A percentile compares a stretch with the other conserved stretches of the same genome.
Conservation (phyloP, 257 asterid genomes). For the Solanum appendiculatum region DNA sequence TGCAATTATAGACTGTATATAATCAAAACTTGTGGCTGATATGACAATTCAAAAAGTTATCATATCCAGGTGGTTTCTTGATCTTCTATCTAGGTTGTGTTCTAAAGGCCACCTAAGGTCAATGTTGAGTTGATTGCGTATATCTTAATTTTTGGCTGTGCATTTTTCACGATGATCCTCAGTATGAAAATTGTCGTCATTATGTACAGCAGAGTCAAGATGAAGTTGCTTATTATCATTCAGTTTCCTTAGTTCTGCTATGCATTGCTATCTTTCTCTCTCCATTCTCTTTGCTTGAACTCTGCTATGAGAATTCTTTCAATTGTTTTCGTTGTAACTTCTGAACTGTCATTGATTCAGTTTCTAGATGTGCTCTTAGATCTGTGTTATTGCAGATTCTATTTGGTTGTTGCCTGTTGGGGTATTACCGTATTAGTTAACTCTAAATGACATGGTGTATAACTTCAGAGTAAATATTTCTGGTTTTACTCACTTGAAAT, state of each 20-base stretch:
- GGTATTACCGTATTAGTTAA: not conserved
- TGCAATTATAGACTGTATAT: not conserved
- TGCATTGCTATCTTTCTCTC: not conserved
- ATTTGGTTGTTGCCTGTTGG: not conserved
- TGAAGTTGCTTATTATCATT: not conserved
- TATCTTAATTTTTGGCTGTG: not conserved
- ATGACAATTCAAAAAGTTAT: not conserved
- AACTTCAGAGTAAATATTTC: not conserved
- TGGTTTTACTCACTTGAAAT: not conserved
- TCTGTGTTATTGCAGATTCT: not conserved
- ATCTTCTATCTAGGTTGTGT: not conserved
- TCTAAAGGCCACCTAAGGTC: not conserved
- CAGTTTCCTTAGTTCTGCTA: not conserved
- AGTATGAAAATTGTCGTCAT: not conserved
- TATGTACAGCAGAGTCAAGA: not conserved
- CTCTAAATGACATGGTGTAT: not conserved
- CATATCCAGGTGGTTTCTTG: not conserved
- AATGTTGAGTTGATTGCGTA: not conserved
- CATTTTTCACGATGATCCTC: not conserved
- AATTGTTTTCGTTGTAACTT: not conserved
- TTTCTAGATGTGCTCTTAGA: not conserved
- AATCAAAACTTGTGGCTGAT: not conserved
- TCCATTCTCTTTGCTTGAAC: not conserved
- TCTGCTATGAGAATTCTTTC: not conserved
- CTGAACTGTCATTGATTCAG: not conserved